Percentiles rank a stretch among this genome's conserved stretches.
phyloP scores from a whole-genome alignment of 1,139 yeast genomes.

The Yamadazyma atlantica region DNA sequence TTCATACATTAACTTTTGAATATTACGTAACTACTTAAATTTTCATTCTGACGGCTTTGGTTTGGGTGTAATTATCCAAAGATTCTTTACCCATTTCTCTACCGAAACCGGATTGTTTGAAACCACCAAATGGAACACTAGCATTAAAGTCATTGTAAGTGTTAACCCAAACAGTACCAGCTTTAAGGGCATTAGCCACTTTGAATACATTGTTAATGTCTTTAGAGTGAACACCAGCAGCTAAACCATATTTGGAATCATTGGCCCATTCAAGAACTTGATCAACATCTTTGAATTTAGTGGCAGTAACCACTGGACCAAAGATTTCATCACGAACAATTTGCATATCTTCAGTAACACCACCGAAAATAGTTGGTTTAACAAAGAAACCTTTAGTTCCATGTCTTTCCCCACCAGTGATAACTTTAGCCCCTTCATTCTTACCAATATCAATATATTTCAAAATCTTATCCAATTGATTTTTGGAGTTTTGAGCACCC shows the following conservation, averaged over 20 bases:
- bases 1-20: background rate
- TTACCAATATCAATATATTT: conserved; percentile 72
- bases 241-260: conserved; percentile 76
- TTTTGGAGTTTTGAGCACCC: conserved; percentile 83
- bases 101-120: conserved; percentile 85
- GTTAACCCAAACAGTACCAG: conserved; percentile 87
- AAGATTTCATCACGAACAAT: conserved; percentile 83
- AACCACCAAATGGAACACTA: conserved; percentile 85
- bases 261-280: conserved; percentile 72
- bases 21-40: background rate
- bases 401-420: conserved; percentile 75
- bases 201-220: conserved; percentile 67
- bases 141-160: conserved; percentile 83
- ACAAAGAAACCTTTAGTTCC: conserved; percentile 73
- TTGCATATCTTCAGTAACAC: conserved; percentile 63
- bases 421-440: conserved; percentile 69
- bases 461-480: conserved; percentile 74
- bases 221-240: conserved; percentile 76
- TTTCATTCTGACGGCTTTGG: conserved; percentile 71
- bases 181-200: conserved; percentile 65
- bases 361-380: conserved; percentile 76
- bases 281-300: conserved; percentile 70
- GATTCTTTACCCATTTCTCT: conserved; percentile 91
- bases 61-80: conserved; percentile 78
- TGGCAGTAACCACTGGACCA: conserved; percentile 79